These are phyloP conservation scores for Xylaria sp. DNA, from an alignment of 2,329 filamentous ascomycete genomes.

Conservation along the genomic window DNA sequence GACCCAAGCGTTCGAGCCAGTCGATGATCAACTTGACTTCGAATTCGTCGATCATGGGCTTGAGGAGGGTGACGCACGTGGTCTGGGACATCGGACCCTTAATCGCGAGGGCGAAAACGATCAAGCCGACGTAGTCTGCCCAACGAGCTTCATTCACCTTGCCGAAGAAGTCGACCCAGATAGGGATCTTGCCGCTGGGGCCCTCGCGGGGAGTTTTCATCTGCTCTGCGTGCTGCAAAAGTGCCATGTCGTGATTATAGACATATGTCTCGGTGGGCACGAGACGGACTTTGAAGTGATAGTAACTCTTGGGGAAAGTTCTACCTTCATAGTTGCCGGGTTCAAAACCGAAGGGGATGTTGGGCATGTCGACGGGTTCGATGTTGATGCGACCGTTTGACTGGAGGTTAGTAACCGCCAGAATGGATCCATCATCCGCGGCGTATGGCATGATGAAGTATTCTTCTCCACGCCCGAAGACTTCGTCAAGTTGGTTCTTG, in stretches of 20 bases:
- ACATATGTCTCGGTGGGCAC: conserved; percentile 54
- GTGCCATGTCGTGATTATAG: conserved; percentile 46
- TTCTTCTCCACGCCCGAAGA: conserved; percentile 38
- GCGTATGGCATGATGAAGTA: conserved; percentile 29
- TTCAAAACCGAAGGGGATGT: conserved; percentile 64
- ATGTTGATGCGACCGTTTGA: conserved; percentile 53
- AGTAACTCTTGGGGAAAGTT: conserved; percentile 59
- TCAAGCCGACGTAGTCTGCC: conserved; percentile 57
- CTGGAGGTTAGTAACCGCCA: conserved; percentile 63
- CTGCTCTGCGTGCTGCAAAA: conserved; percentile 34
- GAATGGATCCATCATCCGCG: conserved; percentile 59
- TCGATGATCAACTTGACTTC: conserved; percentile 54
- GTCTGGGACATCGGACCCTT: conserved; percentile 52
- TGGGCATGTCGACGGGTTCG: conserved; percentile 49
- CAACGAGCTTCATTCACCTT: conserved; percentile 55
- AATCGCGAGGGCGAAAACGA: conserved; percentile 58
- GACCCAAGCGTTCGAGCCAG: conserved; percentile 53
- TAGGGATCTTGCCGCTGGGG: conserved; percentile 50
- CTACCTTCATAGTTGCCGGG: conserved; percentile 67
- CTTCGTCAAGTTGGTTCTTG: conserved; percentile 55
- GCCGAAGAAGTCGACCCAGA: conserved; percentile 69
- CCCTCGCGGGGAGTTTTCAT: conserved; percentile 41
- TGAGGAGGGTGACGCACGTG: conserved; percentile 51
- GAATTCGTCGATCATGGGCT: conserved; percentile 56
- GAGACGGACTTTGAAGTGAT: conserved; percentile 59